Conservation (phyloP, 139 green algal genomes). For the Micractinium sp. region DNA sequence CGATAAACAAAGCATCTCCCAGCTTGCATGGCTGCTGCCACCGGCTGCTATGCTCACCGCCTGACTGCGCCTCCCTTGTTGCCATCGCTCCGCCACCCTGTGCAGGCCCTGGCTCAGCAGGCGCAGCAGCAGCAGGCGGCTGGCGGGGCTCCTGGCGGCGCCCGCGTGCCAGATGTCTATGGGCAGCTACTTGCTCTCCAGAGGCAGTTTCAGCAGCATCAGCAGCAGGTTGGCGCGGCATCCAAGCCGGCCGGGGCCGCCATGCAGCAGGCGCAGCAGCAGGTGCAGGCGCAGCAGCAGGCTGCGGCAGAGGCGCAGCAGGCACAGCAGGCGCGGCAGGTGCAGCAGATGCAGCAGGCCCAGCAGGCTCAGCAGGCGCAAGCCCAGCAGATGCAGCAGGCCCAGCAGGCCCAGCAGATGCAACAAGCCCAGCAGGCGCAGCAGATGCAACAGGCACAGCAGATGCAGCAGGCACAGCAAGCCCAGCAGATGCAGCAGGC, state of each 20-base stretch:
- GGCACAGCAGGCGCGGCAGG: neutral
- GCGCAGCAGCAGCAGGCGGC: neutral
- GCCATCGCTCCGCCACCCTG: neutral
- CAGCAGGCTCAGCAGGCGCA: neutral
- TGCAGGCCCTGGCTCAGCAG: neutral
- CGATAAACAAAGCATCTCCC: too few species aligned
- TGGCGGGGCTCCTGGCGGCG: neutral
- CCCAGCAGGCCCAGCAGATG: neutral
- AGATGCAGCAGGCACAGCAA: neutral
- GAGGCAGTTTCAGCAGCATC: slow-evolving; percentile 17
- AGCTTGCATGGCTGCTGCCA: too few species aligned
- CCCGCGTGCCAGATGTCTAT: neutral
- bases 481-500: neutral
- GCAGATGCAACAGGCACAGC: neutral
- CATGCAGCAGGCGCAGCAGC: neutral
- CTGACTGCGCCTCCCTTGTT: too few species aligned
- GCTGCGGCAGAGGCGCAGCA: neutral
- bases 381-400: neutral
- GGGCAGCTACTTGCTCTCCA: slow-evolving; percentile 19
- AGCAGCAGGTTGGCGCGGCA: neutral
- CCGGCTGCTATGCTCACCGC: too few species aligned
- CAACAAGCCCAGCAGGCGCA: neutral
- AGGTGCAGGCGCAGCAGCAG: neutral
- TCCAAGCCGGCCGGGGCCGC: neutral
- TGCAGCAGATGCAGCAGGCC: neutral